Evolutionary conservation across 495 filamentous ascomycete species (phyloP).

Genomic region (Podospora pseudocomata): DNA sequence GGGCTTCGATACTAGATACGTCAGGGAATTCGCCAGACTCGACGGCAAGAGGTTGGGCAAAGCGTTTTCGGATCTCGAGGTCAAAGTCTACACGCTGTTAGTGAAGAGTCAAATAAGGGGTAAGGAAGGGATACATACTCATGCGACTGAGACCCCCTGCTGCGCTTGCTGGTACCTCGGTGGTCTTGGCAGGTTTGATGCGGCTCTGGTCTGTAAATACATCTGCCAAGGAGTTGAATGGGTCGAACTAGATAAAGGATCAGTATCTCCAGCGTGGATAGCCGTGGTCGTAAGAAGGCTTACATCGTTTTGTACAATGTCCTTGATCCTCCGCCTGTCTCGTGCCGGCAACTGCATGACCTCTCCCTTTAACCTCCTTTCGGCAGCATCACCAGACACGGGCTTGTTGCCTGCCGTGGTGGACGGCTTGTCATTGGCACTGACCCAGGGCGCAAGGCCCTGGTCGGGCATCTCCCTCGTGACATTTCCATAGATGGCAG

Average conservation of each 20-base stretch:
- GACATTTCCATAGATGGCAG: slow-evolving; percentile 81
- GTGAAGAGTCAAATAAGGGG: slow-evolving; percentile 1
- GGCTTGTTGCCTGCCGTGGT: slow-evolving; percentile 70
- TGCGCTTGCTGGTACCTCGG: slow-evolving; percentile 75
- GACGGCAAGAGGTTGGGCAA: slow-evolving; percentile 75
- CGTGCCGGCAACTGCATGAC: slow-evolving; percentile 87
- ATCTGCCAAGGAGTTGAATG: slow-evolving; percentile 58
- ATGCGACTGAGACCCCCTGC: slow-evolving; percentile 76
- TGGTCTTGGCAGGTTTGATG: slow-evolving; percentile 64
- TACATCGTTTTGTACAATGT: slow-evolving; percentile 56
- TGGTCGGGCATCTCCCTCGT: slow-evolving; percentile 85
- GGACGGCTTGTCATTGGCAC: slow-evolving; percentile 89
- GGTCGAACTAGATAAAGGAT: slow-evolving; percentile 53
- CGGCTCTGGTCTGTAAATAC: slow-evolving; percentile 66
- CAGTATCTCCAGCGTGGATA: slow-evolving; percentile 12
- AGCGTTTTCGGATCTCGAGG: slow-evolving; percentile 89
- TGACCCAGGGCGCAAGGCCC: slow-evolving; percentile 92
- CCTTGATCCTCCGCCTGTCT: slow-evolving; percentile 84
- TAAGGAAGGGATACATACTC: slow-evolving; percentile 55
- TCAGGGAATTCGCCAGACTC: slow-evolving; percentile 96
- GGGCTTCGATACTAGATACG: slow-evolving; percentile 66
- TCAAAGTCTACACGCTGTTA: slow-evolving; percentile 63
- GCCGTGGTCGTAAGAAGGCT: background rate
- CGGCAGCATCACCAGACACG: slow-evolving; percentile 80
- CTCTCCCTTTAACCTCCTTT: slow-evolving; percentile 85